phyloP scores from a whole-genome alignment of 257 asterid species.

The Solanum sitiens region DNA sequence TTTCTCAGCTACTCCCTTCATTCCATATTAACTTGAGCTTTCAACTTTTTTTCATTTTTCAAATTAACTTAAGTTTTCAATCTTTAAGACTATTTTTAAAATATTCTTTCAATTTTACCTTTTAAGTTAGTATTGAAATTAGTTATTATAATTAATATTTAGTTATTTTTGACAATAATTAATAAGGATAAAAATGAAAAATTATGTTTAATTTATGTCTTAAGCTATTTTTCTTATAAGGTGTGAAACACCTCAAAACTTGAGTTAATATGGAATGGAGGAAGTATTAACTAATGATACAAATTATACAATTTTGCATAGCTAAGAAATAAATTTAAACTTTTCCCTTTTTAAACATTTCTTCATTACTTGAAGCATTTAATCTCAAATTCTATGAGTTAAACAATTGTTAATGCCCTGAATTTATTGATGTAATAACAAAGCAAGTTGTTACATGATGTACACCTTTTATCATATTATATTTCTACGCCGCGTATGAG shows the following conservation, averaged over 20 bases:
- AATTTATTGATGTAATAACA: not conserved
- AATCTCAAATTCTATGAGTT: not conserved
- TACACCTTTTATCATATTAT: not conserved
- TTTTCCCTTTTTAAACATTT: not conserved
- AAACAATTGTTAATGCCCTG: not conserved
- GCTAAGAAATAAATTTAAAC: not conserved
- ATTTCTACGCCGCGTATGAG: not conserved
- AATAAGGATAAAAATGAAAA: no score
- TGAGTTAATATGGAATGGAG: accelerated
- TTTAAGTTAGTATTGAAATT: no score
- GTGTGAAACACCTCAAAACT: no score
- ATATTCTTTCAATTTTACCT: no score
- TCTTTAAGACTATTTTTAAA: no score
- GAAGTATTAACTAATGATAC: not conserved
- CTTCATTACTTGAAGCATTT: not conserved
- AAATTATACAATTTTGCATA: not conserved
- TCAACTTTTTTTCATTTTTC: no score
- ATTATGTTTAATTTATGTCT: no score
- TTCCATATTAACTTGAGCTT: no score
- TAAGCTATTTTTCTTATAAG: no score
- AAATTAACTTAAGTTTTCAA: no score
- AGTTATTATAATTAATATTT: no score
- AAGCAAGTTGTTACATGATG: not conserved
- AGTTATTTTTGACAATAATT: no score
- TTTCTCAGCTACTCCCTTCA: not conserved